Percentiles rank a stretch among this genome's conserved stretches.
These are phyloP conservation scores for Yamadazyma phyllophila DNA, from an alignment of 805 yeast genomes.

Conservation along the genomic window DNA sequence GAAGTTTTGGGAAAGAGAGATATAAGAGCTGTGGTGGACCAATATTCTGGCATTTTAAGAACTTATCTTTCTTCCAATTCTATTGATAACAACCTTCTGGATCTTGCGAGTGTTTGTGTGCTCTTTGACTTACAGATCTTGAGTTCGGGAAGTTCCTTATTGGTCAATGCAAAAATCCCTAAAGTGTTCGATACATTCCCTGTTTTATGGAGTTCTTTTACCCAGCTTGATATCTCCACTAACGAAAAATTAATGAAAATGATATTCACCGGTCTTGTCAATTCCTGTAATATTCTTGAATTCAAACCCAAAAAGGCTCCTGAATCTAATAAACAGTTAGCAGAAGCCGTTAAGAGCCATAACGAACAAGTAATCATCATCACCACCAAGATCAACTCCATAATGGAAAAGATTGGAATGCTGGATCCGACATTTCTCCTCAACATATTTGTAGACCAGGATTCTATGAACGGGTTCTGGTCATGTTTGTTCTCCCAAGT, in stretches of 20 bases:
- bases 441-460: conserved; percentile 21
- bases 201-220: conserved; percentile 22
- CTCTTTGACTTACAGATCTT: conserved; percentile 46
- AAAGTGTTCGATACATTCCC: conserved; percentile 34
- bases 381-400: conserved; percentile 17
- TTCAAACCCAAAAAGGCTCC: conserved; percentile 11
- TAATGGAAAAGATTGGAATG: conserved; percentile 33
- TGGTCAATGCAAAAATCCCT: conserved; percentile 21
- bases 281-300: conserved; percentile 7
- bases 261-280: conserved; percentile 2
- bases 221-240: conserved; percentile 3
- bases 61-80: not conserved
- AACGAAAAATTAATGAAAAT: not conserved
- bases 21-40: conserved; percentile 47
- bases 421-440: conserved; percentile 26
- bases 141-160: conserved; percentile 23
- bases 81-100: not conserved
- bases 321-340: conserved; percentile 14
- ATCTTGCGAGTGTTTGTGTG: conserved; percentile 21
- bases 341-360: conserved; percentile 26
- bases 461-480: conserved; percentile 65
- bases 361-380: conserved; percentile 26
- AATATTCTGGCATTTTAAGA: conserved; percentile 28
- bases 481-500: conserved; percentile 68
- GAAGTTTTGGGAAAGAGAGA: conserved; percentile 39